Evolutionary conservation across 2,329 filamentous ascomycete genomes (phyloP), one percentile per base, ranked within the genome.

Genomic region (Colletotrichum liriopes): DNA sequence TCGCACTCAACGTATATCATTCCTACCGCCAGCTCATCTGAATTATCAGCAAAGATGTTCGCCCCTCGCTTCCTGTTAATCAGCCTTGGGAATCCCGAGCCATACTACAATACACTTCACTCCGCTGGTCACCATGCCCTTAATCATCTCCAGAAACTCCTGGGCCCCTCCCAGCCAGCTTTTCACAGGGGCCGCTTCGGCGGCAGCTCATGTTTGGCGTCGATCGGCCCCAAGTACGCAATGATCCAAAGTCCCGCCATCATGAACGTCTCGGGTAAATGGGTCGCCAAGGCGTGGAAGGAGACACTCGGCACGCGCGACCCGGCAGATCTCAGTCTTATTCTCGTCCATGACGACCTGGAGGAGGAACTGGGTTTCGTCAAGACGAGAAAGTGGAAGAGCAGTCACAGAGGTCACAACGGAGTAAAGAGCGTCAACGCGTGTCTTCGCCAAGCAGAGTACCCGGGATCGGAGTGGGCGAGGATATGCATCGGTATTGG

Each of bases 271-370:
- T 94, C 91, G 1, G 96, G 96, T 0, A 86, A 87, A 0, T 93
- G 92, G 72, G 88, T 98, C 0, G 84, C 89, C 4, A 85, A 86
- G 3, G 91, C 92, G 2, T 95, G 93, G 86, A 86, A 86, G 51
- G 84, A 89, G n/a, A 86, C 88, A 69, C 75, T 91, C 72, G 82
- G 76, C 74, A 75, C 75, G 78, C 29, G 76, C 84, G 75, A 68
- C 78, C 74, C 75, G 76, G 64, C 77, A 18, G 75, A 84, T 41
- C 79, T 84, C 18, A 84, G 84, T 26, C 82, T 99, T 20, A 90
- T 98, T 0, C 84, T 98, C 16, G 85, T 98, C 26, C 95, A 98
- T 80, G 96, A 98, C 80, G 96, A 98, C 80, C 83, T 98, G 43
- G 95, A 98, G 77, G 86, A 89, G 52, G 84, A 88, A 3, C 78